A percentile compares a stretch with the other conserved stretches of the same genome.
These are phyloP conservation scores for Aspergillus unguis DNA, from an alignment of 2,329 filamentous ascomycete genomes.

Conservation along the genomic window DNA sequence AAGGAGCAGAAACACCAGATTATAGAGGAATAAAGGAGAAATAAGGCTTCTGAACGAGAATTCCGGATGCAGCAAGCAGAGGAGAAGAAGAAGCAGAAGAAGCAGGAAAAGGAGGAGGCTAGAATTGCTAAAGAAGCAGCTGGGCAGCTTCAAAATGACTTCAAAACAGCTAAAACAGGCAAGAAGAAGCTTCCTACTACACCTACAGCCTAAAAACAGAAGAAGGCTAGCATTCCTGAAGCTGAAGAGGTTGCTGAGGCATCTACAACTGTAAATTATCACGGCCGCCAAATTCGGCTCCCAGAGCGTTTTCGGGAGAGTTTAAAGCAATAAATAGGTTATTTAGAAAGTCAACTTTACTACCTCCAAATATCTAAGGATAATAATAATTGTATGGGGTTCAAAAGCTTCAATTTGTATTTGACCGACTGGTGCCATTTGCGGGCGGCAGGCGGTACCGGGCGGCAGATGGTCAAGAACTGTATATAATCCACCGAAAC, in stretches of 20 bases:
- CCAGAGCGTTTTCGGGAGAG: background rate
- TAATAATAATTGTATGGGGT: background rate
- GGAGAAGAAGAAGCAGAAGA: conserved; percentile 43
- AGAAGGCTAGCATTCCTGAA: background rate
- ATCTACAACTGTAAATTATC: background rate
- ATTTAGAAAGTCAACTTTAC: background rate
- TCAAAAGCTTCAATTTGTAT: background rate
- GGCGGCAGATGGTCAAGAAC: background rate
- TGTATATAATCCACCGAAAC: background rate
- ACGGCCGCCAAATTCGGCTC: too few species aligned
- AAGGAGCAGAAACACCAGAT: conserved; percentile 5
- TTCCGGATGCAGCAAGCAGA: conserved; percentile 32
- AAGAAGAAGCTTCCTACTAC: background rate
- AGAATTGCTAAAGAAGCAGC: background rate
- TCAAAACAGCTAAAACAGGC: background rate
- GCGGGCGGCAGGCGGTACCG: background rate
- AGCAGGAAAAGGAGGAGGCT: background rate
- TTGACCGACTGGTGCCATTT: background rate
- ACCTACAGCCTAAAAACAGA: background rate
- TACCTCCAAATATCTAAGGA: background rate
- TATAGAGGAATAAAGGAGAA: conserved; percentile 13
- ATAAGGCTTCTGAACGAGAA: conserved; percentile 16
- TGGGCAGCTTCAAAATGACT: conserved; percentile 8
- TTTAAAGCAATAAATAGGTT: background rate
- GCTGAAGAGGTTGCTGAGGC: background rate